A percentile compares a stretch with the other conserved stretches of the same genome.
Evolutionary conservation across 768 basidiomycete genomes (phyloP).

Genomic region (Dictyophora rubrovolvata): DNA sequence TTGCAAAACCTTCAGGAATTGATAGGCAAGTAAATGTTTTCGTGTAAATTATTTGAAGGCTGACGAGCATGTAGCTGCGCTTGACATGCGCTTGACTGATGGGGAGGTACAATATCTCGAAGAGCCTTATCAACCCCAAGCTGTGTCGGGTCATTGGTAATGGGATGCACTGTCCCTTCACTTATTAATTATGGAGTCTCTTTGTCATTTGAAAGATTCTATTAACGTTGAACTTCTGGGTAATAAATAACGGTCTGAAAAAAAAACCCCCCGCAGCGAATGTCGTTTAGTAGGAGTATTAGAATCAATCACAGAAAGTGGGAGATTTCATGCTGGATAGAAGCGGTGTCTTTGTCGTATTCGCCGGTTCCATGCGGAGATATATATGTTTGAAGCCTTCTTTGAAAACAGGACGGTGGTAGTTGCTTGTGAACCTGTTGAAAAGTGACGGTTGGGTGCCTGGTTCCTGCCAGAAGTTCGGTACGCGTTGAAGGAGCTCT

Average conservation of each 20-base stretch:
- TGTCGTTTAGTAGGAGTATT: background rate
- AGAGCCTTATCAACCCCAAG: slow-evolving; percentile 39
- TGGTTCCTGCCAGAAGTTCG: slow-evolving; percentile 36
- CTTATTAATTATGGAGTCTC: no score
- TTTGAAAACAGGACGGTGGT: slow-evolving; percentile 38
- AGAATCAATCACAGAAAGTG: background rate
- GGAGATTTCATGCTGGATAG: slow-evolving; percentile 8
- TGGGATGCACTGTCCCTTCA: no score
- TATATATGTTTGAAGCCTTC: slow-evolving; percentile 61
- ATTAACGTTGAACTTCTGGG: no score
- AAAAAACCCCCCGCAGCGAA: slow-evolving; percentile 1
- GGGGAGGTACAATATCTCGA: slow-evolving; percentile 51
- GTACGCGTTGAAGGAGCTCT: background rate
- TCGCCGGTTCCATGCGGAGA: slow-evolving; percentile 10
- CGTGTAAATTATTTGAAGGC: no score
- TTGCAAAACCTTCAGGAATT: slow-evolving; percentile 30
- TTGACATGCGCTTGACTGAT: slow-evolving; percentile 38
- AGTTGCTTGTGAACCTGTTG: slow-evolving; percentile 54
- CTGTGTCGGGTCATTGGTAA: slow-evolving; percentile 33
- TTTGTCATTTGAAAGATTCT: no score
- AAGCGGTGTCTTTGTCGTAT: slow-evolving; percentile 12
- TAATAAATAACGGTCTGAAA: no score
- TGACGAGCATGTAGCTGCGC: slow-evolving; percentile 22
- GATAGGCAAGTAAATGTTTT: slow-evolving; percentile 19
- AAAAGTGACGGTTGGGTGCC: slow-evolving; percentile 67